A percentile compares a stretch with the other conserved stretches of the same genome.
phyloP scores from a whole-genome alignment of 1,284 basidiomycete species.

The Hymenochaete sp. region DNA sequence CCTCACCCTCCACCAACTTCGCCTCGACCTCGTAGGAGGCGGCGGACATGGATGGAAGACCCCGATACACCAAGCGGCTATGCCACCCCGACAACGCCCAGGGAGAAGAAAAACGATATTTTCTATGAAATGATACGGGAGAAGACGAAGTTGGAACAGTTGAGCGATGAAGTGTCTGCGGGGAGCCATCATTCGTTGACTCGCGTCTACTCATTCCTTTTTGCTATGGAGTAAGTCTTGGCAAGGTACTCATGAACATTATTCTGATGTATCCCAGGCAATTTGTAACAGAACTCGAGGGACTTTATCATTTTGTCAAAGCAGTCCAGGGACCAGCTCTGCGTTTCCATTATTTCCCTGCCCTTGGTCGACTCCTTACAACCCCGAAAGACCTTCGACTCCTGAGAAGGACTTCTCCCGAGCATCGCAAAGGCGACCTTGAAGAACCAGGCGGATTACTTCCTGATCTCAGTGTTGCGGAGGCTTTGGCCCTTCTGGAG shows the following conservation, averaged over 20 bases:
- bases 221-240: slow-evolving; percentile 23
- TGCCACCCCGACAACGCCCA: slow-evolving; percentile 3
- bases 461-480: slow-evolving; percentile 22
- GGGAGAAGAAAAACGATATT: slow-evolving; percentile 8
- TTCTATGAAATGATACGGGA: slow-evolving; percentile 16
- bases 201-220: slow-evolving; percentile 26
- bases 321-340: slow-evolving; percentile 17
- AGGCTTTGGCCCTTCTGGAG: slow-evolving; percentile 26
- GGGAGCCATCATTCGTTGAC: slow-evolving; percentile 21
- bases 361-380: no score
- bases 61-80: neutral
- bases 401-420: no score
- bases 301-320: slow-evolving; percentile 22
- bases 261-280: slow-evolving; percentile 16
- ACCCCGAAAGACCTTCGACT: no score
- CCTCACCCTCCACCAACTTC: neutral
- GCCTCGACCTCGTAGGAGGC: slow-evolving; percentile 5
- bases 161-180: slow-evolving; percentile 7
- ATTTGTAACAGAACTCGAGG: slow-evolving; percentile 22
- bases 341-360: slow-evolving; percentile 28
- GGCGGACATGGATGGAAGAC: slow-evolving; percentile 10
- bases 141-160: slow-evolving; percentile 12
- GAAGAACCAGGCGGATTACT: slow-evolving; percentile 5
- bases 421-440: neutral
- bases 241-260: neutral